A percentile compares a stretch with the other conserved stretches of the same genome.
Evolutionary conservation across 257 asterid genomes (phyloP).

Genomic region (Solanum phureja): DNA sequence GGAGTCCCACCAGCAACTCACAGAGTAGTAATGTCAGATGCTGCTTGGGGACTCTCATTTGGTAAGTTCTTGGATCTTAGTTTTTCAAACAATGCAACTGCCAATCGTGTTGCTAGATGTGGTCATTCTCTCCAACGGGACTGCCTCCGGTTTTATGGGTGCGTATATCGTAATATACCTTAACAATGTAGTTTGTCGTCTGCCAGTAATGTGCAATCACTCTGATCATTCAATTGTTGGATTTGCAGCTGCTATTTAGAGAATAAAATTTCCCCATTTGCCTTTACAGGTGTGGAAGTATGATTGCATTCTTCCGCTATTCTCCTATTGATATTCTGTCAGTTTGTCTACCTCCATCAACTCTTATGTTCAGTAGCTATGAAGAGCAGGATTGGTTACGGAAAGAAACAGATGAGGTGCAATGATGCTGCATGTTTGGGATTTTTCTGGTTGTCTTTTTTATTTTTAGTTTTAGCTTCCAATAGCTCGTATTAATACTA

Average conservation of each 20-base stretch:
- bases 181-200: not conserved
- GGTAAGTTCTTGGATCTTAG: conserved; percentile 98
- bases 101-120: conserved; percentile 88
- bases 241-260: not conserved
- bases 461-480: not conserved
- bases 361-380: conserved; percentile 56
- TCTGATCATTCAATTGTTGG: not conserved
- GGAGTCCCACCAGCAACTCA: conserved; percentile 84
- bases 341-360: conserved; percentile 69
- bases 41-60: conserved; percentile 99
- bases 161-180: not conserved
- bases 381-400: conserved; percentile 56
- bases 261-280: not conserved
- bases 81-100: conserved; percentile 79
- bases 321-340: conserved; percentile 76
- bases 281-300: conserved; percentile 61
- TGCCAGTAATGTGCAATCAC: not conserved
- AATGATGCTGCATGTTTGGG: not conserved
- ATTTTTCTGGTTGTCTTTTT: not conserved
- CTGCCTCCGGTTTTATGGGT: conserved; percentile 97
- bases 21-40: conserved; percentile 84
- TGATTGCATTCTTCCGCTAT: conserved; percentile 84
- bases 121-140: conserved; percentile 99
- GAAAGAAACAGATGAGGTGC: conserved; percentile 71
- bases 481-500: not conserved